Evolutionary conservation across 306 rosid species (phyloP).

Genomic region (Myrica gale): DNA sequence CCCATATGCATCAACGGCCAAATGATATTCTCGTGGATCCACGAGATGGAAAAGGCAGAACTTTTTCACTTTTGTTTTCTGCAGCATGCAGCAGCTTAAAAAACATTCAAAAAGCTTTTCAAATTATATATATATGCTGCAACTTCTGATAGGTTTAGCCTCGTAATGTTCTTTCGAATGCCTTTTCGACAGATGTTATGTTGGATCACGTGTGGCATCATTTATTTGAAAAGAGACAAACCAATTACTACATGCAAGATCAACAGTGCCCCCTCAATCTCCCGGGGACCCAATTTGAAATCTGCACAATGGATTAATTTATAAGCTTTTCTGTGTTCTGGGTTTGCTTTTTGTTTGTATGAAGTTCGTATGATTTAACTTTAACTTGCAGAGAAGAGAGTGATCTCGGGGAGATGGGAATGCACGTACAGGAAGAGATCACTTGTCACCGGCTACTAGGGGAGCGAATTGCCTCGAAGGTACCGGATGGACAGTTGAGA

Average conservation of each 20-base stretch:
- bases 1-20: neutral
- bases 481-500: no score
- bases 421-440: neutral
- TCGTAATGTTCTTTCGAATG: neutral
- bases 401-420: neutral
- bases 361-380: neutral
- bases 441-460: slow-evolving; percentile 1
- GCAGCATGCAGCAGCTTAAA: no score
- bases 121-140: neutral
- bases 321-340: no score
- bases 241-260: no score
- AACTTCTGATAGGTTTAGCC: neutral
- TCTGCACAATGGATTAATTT: no score
- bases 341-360: neutral
- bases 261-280: no score
- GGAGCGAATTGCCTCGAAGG: no score
- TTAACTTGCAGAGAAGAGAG: neutral
- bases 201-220: neutral
- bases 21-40: neutral
- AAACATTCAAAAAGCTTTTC: no score
- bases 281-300: no score
- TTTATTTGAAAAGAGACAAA: no score
- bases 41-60: neutral
- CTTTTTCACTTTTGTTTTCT: no score
- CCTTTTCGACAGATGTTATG: neutral